Base-by-base conservation (phyloP, 495 filamentous ascomycete genomes). In the Hypoxylon crocopeplum region DNA sequence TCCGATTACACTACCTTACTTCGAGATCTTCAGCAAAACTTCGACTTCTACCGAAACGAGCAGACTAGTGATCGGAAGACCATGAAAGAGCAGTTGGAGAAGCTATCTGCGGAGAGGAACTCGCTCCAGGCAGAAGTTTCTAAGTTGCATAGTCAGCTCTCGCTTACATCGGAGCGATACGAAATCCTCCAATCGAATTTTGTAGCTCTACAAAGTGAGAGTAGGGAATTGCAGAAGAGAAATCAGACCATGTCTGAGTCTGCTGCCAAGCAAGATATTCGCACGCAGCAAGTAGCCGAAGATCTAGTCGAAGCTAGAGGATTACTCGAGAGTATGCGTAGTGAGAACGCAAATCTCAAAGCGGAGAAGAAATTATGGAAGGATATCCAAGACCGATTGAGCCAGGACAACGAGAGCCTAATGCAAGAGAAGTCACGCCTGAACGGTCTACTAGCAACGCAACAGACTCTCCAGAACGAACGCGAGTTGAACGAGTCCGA, bases 291-390 rank as follows among this genome's bases (percentile, higher is more conserved):
- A 73, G 87, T 91, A 38, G 90, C 91, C 0, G 95, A 99, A 74
- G 93, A 99, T 63, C 80, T 97, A 0, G 85, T 97, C 7, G 94
- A 96, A 69, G 85, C 88, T 1, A 88, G 88, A 62, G 88, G 86
- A 52, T 71, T 93, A 29, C 76, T 86, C 7, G 93, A 98, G 63
- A 92, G 90, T 64, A 82, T 98, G 74, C 90, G 92, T 16, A 91
- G 87, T 38, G 94, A 98, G 61, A 93, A 84, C 55, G 89, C 92
- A 15, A 97, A 96, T 70, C 84, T 96, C 8, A 95, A 93, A 70
- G 93, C 93, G 0, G 93, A 97, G 67, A 95, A 93, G 70, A 86
- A 87, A 3, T 78, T 98, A 17, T 93, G 87, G 89, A 96, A 93
- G 75, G 89, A 83, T 39, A 93, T 97, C 52, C 91, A 98, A 68